Conservation (phyloP, 352 stramenopile species). For the Blastocystis sp. region DNA sequence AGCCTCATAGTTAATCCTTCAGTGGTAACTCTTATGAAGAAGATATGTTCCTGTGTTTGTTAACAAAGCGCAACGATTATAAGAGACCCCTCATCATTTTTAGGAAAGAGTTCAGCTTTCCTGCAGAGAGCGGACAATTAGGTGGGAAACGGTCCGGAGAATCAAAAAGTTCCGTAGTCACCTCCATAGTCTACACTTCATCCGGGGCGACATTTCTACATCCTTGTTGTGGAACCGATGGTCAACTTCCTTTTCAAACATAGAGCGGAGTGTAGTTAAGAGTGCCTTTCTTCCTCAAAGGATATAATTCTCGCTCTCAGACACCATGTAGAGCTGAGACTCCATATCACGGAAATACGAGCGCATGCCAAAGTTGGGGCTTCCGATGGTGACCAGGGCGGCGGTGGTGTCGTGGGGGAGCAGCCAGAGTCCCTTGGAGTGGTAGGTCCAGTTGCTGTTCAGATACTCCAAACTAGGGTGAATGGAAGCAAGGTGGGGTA, state of each 20-base stretch:
- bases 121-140: neutral
- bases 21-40: too few species aligned
- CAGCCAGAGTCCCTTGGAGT: slow-evolving; percentile 22
- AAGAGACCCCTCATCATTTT: neutral
- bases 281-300: neutral
- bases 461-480: slow-evolving; percentile 18
- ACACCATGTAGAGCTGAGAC: slow-evolving; percentile 51
- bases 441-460: slow-evolving; percentile 41
- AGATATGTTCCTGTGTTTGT: slow-evolving; percentile 95
- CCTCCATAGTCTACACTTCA: slow-evolving; percentile 19
- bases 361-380: slow-evolving; percentile 44
- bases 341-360: slow-evolving; percentile 46
- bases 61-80: too few species aligned
- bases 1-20: slow-evolving; percentile 90
- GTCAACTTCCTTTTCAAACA: neutral
- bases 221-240: slow-evolving; percentile 22
- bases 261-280: neutral
- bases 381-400: slow-evolving; percentile 2
- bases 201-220: neutral
- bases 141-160: neutral
- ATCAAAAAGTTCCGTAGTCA: neutral
- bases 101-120: neutral
- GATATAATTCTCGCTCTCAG: slow-evolving; percentile 51
- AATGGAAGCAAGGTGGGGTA: neutral
- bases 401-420: neutral